Base-by-base conservation (phyloP, 108 stramenopile genomes). In the Skeletonema potamos region DNA sequence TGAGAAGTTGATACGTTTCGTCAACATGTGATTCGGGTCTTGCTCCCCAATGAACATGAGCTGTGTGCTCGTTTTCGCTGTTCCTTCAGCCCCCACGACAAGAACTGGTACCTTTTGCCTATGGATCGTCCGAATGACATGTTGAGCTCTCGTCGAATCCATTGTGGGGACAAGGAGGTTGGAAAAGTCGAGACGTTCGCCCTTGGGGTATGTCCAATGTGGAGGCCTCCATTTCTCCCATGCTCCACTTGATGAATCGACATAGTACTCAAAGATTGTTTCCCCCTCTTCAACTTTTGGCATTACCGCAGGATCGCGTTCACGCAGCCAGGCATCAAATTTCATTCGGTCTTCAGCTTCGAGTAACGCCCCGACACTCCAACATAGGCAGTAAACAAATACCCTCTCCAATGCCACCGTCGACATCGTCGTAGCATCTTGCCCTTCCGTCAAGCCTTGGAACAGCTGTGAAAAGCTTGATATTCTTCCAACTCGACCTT, bases 91-190 rank as follows among this genome's bases (percentile, higher is more conserved):
- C 27, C 96, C 96, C 27, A 93, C 89, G 51, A 96, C 82, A 54
- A 94, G 82, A 34, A 92, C 86, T 1, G 94, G 81, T 15, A 60
- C 81, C 61, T 77, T 73, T 61, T 84, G 88, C 37, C 86, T 75
- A 71, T 96, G 96, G 20, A 94, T 84, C 39, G 82, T 83, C 46
- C 86, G 69, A 63, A 92, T 79, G 26, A 95, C 60, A 63, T 87
- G 85, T 22, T 77, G 64, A 2, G 93, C 89, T 36, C 96, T 85
- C 7, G 93, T 95, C 17, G 91, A 91, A 71, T 96, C 96, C 90
- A 96, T 92, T 1, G 93, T 96, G 30, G 96, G 96, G 18, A 96
- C 92, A 62, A 96, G 84, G 43, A 96, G 84, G 66, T 94, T 94
- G 18, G 86, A 80, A 83, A 95, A 96, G 69, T 96, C 92, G 5